Base-by-base conservation (phyloP, 345 rosid species). In the Streptanthus diversifolius region DNA sequence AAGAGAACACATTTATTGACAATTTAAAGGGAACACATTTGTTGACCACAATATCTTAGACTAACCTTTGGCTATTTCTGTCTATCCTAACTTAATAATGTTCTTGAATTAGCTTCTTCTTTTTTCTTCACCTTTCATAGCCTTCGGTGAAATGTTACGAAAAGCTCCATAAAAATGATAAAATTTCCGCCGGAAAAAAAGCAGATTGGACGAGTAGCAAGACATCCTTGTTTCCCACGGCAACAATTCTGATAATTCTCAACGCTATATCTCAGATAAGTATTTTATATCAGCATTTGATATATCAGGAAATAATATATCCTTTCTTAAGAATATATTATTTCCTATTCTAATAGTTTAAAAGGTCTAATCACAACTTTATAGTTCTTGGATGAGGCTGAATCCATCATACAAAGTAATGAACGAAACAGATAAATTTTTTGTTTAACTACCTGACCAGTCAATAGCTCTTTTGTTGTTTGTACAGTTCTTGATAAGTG, bases 151-250 rank as follows among this genome's bases (percentile, higher is more conserved):
- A 17, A 40, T 24, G 49, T 62, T 49, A 51, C 35, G 49, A 7
- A 60, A 71, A 21, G 76, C 70, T 47, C 19, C 32, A 11, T 62
- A 39, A 14, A 72, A 72, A 51, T 53, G 54, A 39, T 72, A 72
- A 63, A 62, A 62, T 5, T 72, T 62, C 61, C 75, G 61, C 17
- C 68, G 58, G 68, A 71, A 71, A 71, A 71, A 18, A 76, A 8
- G 51, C 81, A 78, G 33, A 69, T 78, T 0, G 76, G 82, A 5
- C 39, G 70, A 15, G 10, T 13, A n/a, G 57, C 69, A 33, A 9
- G 3, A 18, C 82, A 76, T 40, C 84, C 84, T 70, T 54, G 71
- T 4, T 66, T 17, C 59, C 60, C 60, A 33, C 65, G 25, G 17
- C 77, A 70, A 59, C 79, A 81, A 12, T 14, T 61, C 51, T 68